Percentiles rank a stretch among this genome's conserved stretches.
phyloP scores from a whole-genome alignment of 176 grass and related monocot species.

The Chrysopogon serrulatus region DNA sequence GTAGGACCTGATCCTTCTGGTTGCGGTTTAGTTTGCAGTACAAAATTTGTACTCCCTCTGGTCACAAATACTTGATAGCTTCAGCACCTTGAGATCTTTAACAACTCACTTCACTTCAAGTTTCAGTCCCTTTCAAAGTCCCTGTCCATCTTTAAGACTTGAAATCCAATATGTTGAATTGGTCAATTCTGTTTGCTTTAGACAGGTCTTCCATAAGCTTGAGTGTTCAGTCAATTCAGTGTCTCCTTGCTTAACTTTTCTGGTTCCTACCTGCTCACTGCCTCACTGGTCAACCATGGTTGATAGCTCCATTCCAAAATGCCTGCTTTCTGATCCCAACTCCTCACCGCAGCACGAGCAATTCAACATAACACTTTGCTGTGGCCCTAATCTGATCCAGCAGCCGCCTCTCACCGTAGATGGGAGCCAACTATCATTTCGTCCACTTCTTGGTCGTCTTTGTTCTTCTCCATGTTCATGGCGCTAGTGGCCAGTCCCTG shows the following conservation, averaged over 20 bases:
- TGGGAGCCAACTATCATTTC: conserved; percentile 10
- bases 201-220: too few relatives aligned
- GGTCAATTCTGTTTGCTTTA: background rate
- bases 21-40: background rate
- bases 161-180: background rate
- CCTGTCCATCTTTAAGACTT: background rate
- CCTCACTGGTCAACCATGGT: background rate
- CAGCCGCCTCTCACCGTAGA: background rate
- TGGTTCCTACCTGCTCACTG: background rate
- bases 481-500: conserved; percentile 4
- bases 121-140: background rate
- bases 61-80: background rate
- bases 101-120: background rate
- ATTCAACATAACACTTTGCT: too few relatives aligned
- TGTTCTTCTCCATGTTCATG: background rate
- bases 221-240: too few relatives aligned
- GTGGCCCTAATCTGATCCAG: background rate
- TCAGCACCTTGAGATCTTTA: background rate
- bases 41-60: background rate
- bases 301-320: background rate
- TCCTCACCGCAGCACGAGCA: too few relatives aligned
- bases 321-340: background rate
- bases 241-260: too few relatives aligned
- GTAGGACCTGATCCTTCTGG: background rate
- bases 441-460: background rate